Percentiles rank a stretch among this genome's conserved stretches.
phyloP scores from a whole-genome alignment of 2,329 filamentous ascomycete species.

The Cryphonectria parasitica region DNA sequence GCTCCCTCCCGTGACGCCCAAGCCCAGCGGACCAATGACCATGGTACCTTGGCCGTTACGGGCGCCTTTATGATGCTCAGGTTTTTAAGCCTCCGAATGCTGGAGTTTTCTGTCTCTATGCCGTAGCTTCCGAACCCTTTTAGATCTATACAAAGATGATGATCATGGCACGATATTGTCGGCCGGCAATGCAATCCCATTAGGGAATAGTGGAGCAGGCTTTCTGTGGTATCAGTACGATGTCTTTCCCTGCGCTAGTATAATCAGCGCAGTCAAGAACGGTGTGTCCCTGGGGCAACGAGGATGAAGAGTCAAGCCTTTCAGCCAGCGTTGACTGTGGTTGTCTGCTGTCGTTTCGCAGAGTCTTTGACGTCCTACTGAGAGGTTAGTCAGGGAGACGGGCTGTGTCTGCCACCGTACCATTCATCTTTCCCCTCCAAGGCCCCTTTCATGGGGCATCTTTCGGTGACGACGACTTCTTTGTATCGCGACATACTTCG shows the following conservation, averaged over 20 bases:
- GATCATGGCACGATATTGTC: conserved; percentile 11
- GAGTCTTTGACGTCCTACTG: conserved; percentile 25
- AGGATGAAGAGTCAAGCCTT: conserved; percentile 8
- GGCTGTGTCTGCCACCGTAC: neutral
- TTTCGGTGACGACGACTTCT: conserved; percentile 17
- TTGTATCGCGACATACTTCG: conserved; percentile 43
- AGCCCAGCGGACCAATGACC: conserved; percentile 11
- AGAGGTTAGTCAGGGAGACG: conserved; percentile 27
- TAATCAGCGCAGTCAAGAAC: conserved; percentile 28
- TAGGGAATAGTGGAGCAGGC: neutral
- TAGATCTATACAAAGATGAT: conserved; percentile 1
- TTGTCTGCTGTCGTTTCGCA: conserved; percentile 31
- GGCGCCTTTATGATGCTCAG: conserved; percentile 6
- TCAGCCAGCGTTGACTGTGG: conserved; percentile 39
- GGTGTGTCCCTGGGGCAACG: conserved; percentile 10
- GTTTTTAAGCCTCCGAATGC: neutral
- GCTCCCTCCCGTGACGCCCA: neutral
- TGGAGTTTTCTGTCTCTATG: neutral
- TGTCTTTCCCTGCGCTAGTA: conserved; percentile 25
- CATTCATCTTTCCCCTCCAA: neutral
- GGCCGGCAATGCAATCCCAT: neutral
- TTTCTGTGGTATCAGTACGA: conserved; percentile 18
- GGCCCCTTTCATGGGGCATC: conserved; percentile 5
- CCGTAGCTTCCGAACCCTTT: conserved; percentile 9
- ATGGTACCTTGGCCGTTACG: conserved; percentile 11